Conservation (phyloP, 2,329 filamentous ascomycete species). For the Sporothrix mexicana region DNA sequence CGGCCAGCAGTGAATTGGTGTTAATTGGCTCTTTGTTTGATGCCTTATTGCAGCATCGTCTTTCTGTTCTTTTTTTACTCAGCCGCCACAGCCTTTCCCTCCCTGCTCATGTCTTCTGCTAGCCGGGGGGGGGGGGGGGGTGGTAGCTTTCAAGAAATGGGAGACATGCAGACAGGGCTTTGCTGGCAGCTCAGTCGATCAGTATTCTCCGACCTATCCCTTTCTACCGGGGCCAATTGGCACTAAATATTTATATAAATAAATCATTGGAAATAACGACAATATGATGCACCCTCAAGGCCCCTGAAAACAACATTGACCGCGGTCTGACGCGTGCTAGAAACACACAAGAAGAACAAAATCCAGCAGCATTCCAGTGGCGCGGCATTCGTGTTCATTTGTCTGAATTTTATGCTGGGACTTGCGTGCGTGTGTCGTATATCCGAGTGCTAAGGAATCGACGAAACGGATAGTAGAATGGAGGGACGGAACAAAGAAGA, state of each 20-base stretch:
- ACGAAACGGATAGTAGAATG: not conserved
- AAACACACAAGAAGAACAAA: too few species aligned
- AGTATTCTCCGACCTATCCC: constrained; percentile 15
- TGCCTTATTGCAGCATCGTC: not conserved
- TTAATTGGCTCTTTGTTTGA: not conserved
- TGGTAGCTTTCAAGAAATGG: not conserved
- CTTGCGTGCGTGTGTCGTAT: not conserved
- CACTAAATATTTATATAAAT: not conserved
- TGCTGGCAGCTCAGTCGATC: constrained; percentile 18
- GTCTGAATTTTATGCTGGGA: not conserved
- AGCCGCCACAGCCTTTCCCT: constrained; percentile 14
- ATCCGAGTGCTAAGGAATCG: constrained; percentile 4
- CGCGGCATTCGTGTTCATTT: not conserved
- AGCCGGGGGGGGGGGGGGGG: too few species aligned
- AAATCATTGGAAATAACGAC: not conserved
- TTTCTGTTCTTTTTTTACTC: constrained; percentile 9
- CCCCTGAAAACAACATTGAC: constrained; percentile 10
- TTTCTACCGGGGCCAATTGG: not conserved
- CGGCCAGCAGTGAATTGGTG: not conserved
- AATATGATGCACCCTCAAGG: not conserved
- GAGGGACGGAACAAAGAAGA: not conserved
- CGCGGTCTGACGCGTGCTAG: not conserved
- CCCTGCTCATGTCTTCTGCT: not conserved
- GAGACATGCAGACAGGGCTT: not conserved
- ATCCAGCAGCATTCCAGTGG: not conserved